A percentile compares a stretch with the other conserved stretches of the same genome.
Conservation (phyloP, 768 basidiomycete species). For the Suillus tomentosus region DNA sequence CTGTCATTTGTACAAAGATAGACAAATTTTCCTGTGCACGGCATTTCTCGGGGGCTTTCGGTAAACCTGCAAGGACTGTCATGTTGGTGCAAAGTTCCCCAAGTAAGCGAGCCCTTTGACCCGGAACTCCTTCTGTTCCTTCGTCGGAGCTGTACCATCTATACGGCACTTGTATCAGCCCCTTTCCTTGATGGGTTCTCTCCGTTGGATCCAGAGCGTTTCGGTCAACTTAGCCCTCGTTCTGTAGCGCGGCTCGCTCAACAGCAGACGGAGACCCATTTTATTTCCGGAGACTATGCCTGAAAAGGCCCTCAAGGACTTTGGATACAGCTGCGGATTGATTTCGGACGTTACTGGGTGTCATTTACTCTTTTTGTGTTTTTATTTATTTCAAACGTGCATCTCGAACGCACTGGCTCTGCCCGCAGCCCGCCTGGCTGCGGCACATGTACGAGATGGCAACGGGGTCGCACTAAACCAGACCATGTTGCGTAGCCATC, state of each 20-base stretch:
- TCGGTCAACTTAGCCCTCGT: not conserved
- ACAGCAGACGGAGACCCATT: not conserved
- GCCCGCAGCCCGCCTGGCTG: not conserved
- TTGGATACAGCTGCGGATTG: too few relatives aligned
- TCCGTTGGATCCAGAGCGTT: not conserved
- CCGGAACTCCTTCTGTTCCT: conserved; percentile 10
- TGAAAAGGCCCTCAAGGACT: not conserved
- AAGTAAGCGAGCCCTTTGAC: not conserved
- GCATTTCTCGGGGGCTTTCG: conserved; percentile 3
- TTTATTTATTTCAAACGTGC: not conserved
- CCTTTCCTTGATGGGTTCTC: not conserved
- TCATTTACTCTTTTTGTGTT: not conserved
- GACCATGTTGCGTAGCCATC: not conserved
- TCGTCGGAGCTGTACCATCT: not conserved
- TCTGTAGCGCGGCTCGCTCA: not conserved
- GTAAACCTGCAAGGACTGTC: not conserved
- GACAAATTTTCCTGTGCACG: conserved; percentile 6
- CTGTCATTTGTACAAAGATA: conserved; percentile 1
- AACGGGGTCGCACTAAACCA: not conserved
- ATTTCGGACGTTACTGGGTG: not conserved
- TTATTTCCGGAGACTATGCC: not conserved
- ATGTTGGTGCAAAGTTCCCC: not conserved
- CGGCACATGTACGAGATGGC: not conserved
- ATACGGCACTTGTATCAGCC: not conserved
- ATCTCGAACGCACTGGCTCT: not conserved